These are phyloP conservation scores for Penicillium argentinense DNA, from an alignment of 495 filamentous ascomycete genomes.

Conservation along the genomic window DNA sequence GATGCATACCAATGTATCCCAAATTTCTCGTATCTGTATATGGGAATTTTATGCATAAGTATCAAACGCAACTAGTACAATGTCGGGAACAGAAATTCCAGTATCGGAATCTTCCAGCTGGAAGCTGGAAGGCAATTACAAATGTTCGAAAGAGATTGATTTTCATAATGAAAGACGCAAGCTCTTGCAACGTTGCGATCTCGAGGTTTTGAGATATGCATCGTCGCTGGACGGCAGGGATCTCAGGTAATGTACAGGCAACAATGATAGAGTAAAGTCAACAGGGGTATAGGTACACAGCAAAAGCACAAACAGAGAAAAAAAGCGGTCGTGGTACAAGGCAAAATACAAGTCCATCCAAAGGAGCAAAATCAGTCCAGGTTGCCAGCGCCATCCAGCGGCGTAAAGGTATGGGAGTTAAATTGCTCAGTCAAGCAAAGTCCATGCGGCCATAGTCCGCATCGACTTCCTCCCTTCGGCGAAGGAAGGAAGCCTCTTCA, in stretches of 20 bases:
- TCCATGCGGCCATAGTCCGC: constrained; percentile 31
- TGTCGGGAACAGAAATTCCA: too few species aligned
- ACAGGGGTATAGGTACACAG: constrained; percentile 18
- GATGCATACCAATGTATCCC: too few species aligned
- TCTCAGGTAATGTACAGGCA: neutral
- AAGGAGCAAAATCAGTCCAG: constrained; percentile 1
- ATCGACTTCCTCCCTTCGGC: constrained; percentile 46
- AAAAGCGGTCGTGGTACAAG: too few species aligned
- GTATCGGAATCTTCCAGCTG: too few species aligned
- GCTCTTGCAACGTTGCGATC: neutral
- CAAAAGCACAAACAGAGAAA: neutral
- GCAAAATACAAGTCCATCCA: neutral
- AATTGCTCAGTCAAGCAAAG: constrained; percentile 22
- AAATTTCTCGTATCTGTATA: too few species aligned
- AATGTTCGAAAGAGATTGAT: too few species aligned
- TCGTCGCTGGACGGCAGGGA: neutral
- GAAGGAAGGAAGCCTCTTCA: constrained; percentile 44
- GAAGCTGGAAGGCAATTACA: too few species aligned
- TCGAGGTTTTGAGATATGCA: neutral
- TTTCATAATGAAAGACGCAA: too few species aligned
- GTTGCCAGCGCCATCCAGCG: constrained; percentile 9
- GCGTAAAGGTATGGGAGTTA: neutral
- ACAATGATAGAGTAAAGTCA: neutral
- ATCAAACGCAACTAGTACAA: too few species aligned
- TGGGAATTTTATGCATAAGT: too few species aligned